These are phyloP conservation scores for Rhamnella rubrinervis DNA, from an alignment of 331 rosid species.

Conservation along the genomic window DNA sequence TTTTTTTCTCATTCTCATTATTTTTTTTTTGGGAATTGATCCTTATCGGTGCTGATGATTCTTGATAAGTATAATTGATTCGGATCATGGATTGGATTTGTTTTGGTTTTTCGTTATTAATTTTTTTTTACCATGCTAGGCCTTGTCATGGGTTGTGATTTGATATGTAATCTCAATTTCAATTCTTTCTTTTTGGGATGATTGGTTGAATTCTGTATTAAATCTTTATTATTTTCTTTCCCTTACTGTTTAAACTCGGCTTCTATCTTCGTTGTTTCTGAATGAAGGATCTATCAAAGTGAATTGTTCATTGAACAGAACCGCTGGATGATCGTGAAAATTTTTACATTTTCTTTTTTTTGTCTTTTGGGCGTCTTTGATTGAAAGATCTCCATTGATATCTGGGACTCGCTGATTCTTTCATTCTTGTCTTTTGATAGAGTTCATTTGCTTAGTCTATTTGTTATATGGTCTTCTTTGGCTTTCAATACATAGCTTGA, in stretches of 20 bases:
- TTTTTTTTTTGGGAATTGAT: background rate
- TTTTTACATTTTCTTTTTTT: background rate
- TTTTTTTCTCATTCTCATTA: background rate
- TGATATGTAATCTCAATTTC: too few species aligned
- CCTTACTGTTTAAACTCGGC: background rate
- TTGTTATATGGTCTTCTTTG: background rate
- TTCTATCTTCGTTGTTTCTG: slow-evolving; percentile 13
- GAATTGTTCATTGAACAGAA: background rate
- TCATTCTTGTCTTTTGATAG: too few species aligned
- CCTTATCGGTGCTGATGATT: background rate
- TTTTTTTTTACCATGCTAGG: background rate
- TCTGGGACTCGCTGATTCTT: too few species aligned
- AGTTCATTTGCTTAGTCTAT: background rate
- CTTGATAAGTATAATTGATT: too few species aligned
- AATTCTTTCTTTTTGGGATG: too few species aligned
- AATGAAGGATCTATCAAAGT: slow-evolving; percentile 10
- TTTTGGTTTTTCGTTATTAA: background rate
- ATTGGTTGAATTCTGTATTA: background rate
- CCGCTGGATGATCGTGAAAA: background rate
- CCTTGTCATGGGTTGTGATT: too few species aligned
- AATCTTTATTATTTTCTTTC: background rate
- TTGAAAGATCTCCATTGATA: too few species aligned
- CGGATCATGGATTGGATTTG: background rate
- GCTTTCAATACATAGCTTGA: slow-evolving; percentile 8
- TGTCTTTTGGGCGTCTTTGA: too few species aligned